Evolutionary conservation across 139 green algal genomes (phyloP).

Genomic region (Penium margaritaceum): DNA sequence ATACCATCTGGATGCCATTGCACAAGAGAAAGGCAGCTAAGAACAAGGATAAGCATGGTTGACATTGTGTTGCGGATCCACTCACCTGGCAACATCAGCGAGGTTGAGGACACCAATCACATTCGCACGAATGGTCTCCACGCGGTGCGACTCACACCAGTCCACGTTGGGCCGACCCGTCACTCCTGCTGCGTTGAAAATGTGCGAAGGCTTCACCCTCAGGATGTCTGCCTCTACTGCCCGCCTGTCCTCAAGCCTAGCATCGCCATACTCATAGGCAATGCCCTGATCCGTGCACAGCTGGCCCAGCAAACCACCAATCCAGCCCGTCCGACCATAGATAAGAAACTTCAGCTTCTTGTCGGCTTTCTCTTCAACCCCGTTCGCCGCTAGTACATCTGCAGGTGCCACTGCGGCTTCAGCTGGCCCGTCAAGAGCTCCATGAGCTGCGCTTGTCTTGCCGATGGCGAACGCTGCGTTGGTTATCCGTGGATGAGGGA

Average conservation of each 20-base stretch:
- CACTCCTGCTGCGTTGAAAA: slow-evolving; percentile 86
- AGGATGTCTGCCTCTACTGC: slow-evolving; percentile 79
- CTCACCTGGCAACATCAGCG: slow-evolving; percentile 53
- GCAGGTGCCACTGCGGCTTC: no score
- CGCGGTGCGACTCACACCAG: slow-evolving; percentile 95
- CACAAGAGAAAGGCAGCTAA: background rate
- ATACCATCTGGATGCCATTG: no score
- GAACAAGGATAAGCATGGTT: no score
- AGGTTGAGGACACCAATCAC: slow-evolving; percentile 89
- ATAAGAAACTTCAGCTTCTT: slow-evolving; percentile 45
- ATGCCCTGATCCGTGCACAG: slow-evolving; percentile 54
- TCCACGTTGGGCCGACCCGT: slow-evolving; percentile 95
- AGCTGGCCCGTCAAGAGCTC: slow-evolving; percentile 80
- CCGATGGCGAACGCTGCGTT: slow-evolving; percentile 49
- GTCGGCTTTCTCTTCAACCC: no score
- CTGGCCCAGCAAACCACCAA: slow-evolving; percentile 47
- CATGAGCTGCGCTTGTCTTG: slow-evolving; percentile 65
- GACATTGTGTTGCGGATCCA: no score
- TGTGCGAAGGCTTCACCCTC: slow-evolving; percentile 84
- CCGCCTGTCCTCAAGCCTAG: slow-evolving; percentile 75
- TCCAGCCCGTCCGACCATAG: slow-evolving; percentile 43
- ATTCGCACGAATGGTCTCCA: slow-evolving; percentile 88
- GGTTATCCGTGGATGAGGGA: slow-evolving; percentile 51
- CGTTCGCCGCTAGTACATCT: no score
- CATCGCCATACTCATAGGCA: slow-evolving; percentile 74